phyloP scores from a whole-genome alignment of 2,329 filamentous ascomycete species.

The Penicillium sp. region DNA sequence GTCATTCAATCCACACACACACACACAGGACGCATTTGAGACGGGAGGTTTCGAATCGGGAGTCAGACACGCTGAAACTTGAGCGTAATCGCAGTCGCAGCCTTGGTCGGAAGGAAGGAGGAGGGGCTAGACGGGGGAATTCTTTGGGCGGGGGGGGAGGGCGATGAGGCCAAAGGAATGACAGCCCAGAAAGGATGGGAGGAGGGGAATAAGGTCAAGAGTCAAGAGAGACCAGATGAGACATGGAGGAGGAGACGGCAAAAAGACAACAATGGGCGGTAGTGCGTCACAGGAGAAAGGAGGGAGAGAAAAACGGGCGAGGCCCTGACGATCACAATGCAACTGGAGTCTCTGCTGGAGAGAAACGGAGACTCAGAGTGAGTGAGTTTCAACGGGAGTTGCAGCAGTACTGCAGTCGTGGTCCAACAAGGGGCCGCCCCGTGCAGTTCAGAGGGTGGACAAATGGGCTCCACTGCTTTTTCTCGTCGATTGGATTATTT shows the following conservation, averaged over 20 bases:
- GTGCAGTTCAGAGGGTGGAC: constrained; percentile 15
- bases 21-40: constrained; percentile 45
- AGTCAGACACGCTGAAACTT: neutral
- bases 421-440: constrained; percentile 19
- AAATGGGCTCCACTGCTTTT: constrained; percentile 2
- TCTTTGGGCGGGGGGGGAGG: constrained; percentile 21
- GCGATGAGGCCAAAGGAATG: constrained; percentile 34
- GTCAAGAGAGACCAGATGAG: constrained; percentile 7
- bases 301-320: constrained; percentile 32
- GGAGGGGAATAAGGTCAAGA: neutral
- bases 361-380: too few relatives aligned
- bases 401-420: too few relatives aligned
- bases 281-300: constrained; percentile 17
- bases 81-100: neutral
- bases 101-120: constrained; percentile 10
- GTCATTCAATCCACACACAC: constrained; percentile 10
- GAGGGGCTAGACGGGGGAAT: constrained; percentile 12
- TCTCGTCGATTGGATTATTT: neutral
- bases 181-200: constrained; percentile 30
- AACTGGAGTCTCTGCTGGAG: constrained; percentile 1
- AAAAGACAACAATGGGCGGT: neutral
- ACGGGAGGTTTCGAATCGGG: neutral
- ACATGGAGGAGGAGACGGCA: constrained; percentile 3
- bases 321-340: constrained; percentile 37
- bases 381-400: too few relatives aligned